A percentile compares a stretch with the other conserved stretches of the same genome.
These are phyloP conservation scores for Psilocybe mexicana DNA, from an alignment of 1,284 basidiomycete genomes.

Conservation along the genomic window DNA sequence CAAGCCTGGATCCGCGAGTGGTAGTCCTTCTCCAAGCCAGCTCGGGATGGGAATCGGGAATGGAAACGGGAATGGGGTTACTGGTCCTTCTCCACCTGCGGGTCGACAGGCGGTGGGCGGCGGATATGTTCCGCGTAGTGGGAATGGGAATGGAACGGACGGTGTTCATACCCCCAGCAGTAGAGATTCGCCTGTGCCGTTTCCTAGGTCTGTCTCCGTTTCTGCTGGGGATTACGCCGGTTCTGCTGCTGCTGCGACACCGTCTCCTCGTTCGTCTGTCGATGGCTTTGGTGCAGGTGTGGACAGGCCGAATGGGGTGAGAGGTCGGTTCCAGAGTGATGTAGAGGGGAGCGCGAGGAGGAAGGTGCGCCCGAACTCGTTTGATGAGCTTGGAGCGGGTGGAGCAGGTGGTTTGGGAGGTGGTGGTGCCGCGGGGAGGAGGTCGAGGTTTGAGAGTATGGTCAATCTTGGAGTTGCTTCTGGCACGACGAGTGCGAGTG, in stretches of 20 bases:
- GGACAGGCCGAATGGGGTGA: conserved; percentile 49
- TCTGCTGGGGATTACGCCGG: conserved; percentile 20
- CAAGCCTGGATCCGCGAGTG: conserved; percentile 32
- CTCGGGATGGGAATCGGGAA: background rate
- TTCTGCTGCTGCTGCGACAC: conserved; percentile 19
- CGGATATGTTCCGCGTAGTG: conserved; percentile 1
- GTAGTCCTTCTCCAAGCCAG: too few species aligned
- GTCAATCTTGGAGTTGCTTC: conserved; percentile 57
- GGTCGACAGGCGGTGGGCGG: background rate
- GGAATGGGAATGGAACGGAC: conserved; percentile 8
- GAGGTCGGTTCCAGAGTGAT: conserved; percentile 72
- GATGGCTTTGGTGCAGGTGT: conserved; percentile 26
- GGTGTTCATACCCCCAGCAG: conserved; percentile 8
- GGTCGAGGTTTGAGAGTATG: conserved; percentile 69
- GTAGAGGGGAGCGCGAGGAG: conserved; percentile 57
- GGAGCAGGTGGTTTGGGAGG: background rate
- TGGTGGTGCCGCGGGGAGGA: conserved; percentile 11
- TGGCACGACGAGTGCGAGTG: conserved; percentile 60
- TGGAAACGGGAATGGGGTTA: background rate
- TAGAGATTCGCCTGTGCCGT: conserved; percentile 51
- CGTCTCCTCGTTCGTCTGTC: conserved; percentile 37
- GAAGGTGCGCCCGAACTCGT: conserved; percentile 62
- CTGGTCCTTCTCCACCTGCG: background rate
- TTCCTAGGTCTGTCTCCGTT: conserved; percentile 58
- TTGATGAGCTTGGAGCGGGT: conserved; percentile 58